These are phyloP conservation scores for Wallemia ichthyophaga DNA, from an alignment of 1,284 basidiomycete genomes.

Conservation along the genomic window DNA sequence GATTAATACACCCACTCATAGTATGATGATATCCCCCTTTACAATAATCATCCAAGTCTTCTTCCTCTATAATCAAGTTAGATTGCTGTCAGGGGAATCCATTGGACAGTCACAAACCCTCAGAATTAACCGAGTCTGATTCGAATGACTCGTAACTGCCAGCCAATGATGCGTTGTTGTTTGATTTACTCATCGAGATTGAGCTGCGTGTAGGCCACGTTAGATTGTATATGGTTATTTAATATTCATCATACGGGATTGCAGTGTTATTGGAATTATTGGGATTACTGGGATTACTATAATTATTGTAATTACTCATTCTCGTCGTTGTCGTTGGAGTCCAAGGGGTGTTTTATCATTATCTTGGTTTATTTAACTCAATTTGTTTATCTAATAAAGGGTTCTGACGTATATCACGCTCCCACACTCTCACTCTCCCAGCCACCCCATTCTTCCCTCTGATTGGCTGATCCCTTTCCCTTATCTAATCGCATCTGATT, in stretches of 20 bases:
- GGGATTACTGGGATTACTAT: no score
- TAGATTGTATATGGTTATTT: not conserved
- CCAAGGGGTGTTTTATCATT: not conserved
- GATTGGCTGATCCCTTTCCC: no score
- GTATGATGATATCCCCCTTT: slow-evolving; percentile 35
- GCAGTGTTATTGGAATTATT: no score
- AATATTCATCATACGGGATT: no score
- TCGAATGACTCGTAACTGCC: not conserved
- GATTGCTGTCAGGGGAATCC: not conserved
- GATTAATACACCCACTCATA: not conserved
- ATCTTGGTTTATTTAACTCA: not conserved
- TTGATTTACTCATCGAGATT: not conserved
- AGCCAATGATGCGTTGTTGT: not conserved
- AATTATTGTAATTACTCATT: no score
- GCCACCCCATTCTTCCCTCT: no score
- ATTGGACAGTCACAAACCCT: not conserved
- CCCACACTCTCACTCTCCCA: no score
- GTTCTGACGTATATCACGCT: no score
- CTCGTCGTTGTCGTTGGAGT: not conserved
- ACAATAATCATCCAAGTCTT: slow-evolving; percentile 17
- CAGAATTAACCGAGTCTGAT: not conserved
- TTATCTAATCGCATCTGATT: no score
- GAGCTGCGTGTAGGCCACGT: not conserved
- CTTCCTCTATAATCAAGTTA: slow-evolving; percentile 12
- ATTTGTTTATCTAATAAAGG: not conserved